These are phyloP conservation scores for Pontederia crassipes DNA, from an alignment of 176 grass and related monocot genomes.

Conservation along the genomic window DNA sequence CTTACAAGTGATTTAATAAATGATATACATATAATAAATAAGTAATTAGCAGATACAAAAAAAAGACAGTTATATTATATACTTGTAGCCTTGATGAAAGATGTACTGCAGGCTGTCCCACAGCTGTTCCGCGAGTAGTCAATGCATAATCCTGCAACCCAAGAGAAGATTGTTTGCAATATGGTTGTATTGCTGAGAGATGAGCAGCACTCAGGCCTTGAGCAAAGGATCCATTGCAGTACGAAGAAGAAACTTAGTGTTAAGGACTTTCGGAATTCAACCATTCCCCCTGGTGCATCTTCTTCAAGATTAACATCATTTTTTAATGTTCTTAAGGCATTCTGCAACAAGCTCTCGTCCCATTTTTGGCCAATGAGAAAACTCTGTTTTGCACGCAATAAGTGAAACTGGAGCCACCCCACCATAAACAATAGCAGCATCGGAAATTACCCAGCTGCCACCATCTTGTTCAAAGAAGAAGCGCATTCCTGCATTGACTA, in stretches of 20 bases:
- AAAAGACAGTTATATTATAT: not conserved
- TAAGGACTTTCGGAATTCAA: conserved; percentile 88
- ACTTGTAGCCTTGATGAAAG: conserved; percentile 86
- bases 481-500: conserved; percentile 91
- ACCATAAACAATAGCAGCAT: conserved; percentile 72
- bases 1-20: not conserved
- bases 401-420: conserved; percentile 68
- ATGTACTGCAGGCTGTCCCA: conserved; percentile 74
- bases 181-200: conserved; percentile 55
- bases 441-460: conserved; percentile 48
- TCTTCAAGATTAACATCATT: conserved; percentile 63
- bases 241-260: conserved; percentile 93
- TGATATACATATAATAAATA: not conserved
- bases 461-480: conserved; percentile 42
- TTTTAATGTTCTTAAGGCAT: conserved; percentile 56
- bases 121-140: conserved; percentile 61
- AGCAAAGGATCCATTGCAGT: conserved; percentile 38
- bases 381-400: conserved; percentile 48
- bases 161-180: conserved; percentile 29
- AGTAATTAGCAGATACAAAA: not conserved
- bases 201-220: conserved; percentile 38
- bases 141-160: conserved; percentile 75
- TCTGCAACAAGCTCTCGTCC: conserved; percentile 47
- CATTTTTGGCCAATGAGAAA: conserved; percentile 58
- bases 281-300: conserved; percentile 93